These are phyloP conservation scores for Tolypocladium nubicola DNA, from an alignment of 2,329 filamentous ascomycete genomes.

Conservation along the genomic window DNA sequence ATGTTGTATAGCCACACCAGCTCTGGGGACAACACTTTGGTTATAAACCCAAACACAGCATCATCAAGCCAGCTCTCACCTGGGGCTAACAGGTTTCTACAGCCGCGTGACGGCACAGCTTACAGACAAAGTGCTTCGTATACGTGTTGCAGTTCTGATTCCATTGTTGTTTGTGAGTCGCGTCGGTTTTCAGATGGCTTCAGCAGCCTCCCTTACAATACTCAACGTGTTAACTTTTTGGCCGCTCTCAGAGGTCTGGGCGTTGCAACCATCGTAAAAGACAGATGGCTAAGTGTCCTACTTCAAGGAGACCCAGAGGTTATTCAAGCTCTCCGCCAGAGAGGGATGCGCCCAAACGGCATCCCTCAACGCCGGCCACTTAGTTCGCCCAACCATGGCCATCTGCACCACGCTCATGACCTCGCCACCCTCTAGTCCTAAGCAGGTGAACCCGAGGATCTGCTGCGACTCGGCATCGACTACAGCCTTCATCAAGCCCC, in stretches of 20 bases:
- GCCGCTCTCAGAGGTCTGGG: not conserved
- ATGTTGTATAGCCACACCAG: too few species aligned
- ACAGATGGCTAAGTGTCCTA: slow-evolving; percentile 4
- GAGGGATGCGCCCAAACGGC: slow-evolving; percentile 40
- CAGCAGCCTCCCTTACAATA: too few species aligned
- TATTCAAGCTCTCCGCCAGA: slow-evolving; percentile 39
- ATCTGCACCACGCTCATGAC: slow-evolving; percentile 42
- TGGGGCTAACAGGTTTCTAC: too few species aligned
- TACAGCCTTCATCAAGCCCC: slow-evolving; percentile 41
- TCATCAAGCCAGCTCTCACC: too few species aligned
- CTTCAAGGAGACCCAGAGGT: slow-evolving; percentile 33
- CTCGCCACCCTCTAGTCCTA: slow-evolving; percentile 41
- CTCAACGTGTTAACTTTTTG: too few species aligned
- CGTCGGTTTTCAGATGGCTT: too few species aligned
- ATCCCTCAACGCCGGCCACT: slow-evolving; percentile 32
- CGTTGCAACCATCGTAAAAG: not conserved
- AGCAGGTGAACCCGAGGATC: slow-evolving; percentile 41
- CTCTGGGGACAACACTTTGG: too few species aligned
- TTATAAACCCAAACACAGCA: too few species aligned
- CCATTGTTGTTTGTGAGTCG: too few species aligned
- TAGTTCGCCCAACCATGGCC: slow-evolving; percentile 37
- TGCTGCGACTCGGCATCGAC: slow-evolving; percentile 34
- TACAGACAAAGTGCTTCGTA: too few species aligned
- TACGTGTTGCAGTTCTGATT: too few species aligned
- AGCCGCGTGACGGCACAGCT: too few species aligned